Percentiles rank a stretch among this genome's conserved stretches.
Evolutionary conservation across 2,329 filamentous ascomycete species (phyloP).

Genomic region (Fusarium pseudocircinatum): DNA sequence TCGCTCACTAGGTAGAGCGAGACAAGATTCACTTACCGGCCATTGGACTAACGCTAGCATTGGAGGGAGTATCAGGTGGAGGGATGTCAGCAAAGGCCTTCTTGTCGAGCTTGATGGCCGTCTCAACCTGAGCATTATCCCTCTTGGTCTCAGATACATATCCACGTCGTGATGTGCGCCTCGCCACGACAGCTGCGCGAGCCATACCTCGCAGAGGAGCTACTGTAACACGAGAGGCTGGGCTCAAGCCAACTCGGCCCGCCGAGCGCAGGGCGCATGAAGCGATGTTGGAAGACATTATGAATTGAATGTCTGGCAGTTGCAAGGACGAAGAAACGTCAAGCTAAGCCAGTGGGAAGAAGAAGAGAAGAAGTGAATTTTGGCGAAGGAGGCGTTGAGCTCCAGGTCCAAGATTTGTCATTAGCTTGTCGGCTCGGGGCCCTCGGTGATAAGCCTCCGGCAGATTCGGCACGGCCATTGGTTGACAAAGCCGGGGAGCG

Average conservation of each 20-base stretch:
- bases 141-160: constrained; percentile 89
- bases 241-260: constrained; percentile 66
- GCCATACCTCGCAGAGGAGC: constrained; percentile 44
- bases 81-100: constrained; percentile 75
- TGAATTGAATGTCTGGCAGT: constrained; percentile 35
- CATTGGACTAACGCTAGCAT: constrained; percentile 80
- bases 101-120: constrained; percentile 86
- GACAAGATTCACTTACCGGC: constrained; percentile 55
- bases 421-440: constrained; percentile 49
- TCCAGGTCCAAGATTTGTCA: constrained; percentile 50
- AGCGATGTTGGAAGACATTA: constrained; percentile 72
- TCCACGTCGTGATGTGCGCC: constrained; percentile 58
- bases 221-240: constrained; percentile 52
- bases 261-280: constrained; percentile 80
- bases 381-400: constrained; percentile 34
- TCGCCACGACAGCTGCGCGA: constrained; percentile 44
- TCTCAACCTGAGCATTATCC: constrained; percentile 84
- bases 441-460: constrained; percentile 49
- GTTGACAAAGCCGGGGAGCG: constrained; percentile 34
- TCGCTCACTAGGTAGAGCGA: neutral
- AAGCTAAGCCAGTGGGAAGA: constrained; percentile 29
- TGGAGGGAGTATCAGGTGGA: constrained; percentile 44
- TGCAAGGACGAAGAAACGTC: constrained; percentile 37
- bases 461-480: constrained; percentile 44
- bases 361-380: constrained; percentile 37